A percentile compares a stretch with the other conserved stretches of the same genome.
phyloP scores from a whole-genome alignment of 2,329 filamentous ascomycete genomes.

The Venturia nashicola region DNA sequence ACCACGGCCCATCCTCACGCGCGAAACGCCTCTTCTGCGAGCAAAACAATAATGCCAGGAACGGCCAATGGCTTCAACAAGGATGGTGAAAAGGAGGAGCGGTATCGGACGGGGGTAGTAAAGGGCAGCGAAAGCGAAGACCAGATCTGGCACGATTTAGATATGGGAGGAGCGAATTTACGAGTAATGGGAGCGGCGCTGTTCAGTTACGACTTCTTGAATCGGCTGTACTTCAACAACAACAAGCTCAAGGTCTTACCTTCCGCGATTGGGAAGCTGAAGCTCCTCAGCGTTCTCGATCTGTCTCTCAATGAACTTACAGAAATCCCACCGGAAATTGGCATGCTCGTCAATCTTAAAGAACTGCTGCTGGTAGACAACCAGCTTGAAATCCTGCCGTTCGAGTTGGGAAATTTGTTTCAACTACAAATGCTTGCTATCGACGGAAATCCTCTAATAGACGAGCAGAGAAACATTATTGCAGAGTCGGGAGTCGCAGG shows the following conservation, averaged over 20 bases:
- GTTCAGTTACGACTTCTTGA: slow-evolving; percentile 78
- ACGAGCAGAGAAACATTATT: slow-evolving; percentile 65
- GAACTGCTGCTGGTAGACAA: slow-evolving; percentile 85
- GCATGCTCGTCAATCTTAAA: slow-evolving; percentile 91
- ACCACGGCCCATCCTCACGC: slow-evolving; percentile 54
- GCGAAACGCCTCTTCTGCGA: slow-evolving; percentile 55
- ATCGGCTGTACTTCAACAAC: slow-evolving; percentile 84
- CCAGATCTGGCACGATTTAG: slow-evolving; percentile 85
- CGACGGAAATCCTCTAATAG: slow-evolving; percentile 77
- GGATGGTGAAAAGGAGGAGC: slow-evolving; percentile 41
- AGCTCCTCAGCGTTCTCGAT: slow-evolving; percentile 72
- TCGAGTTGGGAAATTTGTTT: slow-evolving; percentile 79
- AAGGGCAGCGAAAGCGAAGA: slow-evolving; percentile 26
- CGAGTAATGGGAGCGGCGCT: slow-evolving; percentile 67
- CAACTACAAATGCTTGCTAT: slow-evolving; percentile 81
- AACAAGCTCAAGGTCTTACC: slow-evolving; percentile 82
- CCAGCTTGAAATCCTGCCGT: slow-evolving; percentile 67
- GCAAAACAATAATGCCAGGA: slow-evolving; percentile 50
- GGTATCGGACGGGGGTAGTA: slow-evolving; percentile 55
- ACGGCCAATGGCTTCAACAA: slow-evolving; percentile 36
- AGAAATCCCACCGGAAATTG: slow-evolving; percentile 76
- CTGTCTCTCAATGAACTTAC: slow-evolving; percentile 77
- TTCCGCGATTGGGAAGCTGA: slow-evolving; percentile 66
- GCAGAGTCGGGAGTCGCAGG: slow-evolving; percentile 79
- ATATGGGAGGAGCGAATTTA: slow-evolving; percentile 91